phyloP scores from a whole-genome alignment of 129 eudicot genomes.

The Saposhnikovia divaricata region DNA sequence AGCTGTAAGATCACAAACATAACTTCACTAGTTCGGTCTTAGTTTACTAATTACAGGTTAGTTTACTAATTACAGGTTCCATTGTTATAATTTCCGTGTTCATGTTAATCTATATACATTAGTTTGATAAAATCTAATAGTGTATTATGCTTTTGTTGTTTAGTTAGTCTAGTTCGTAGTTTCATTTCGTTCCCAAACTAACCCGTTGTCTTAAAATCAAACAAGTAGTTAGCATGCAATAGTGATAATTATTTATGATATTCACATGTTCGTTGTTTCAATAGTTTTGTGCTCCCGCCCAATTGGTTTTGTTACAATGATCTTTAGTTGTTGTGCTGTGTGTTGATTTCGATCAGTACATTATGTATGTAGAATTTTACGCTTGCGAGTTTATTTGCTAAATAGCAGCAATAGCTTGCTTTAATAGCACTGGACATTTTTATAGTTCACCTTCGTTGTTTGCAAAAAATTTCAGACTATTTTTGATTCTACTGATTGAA shows the following conservation, averaged over 20 bases:
- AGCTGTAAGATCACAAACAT: conserved; percentile 1
- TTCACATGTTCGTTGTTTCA: not conserved
- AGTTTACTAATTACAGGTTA: not conserved
- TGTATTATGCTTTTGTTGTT: not conserved
- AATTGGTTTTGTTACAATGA: not conserved
- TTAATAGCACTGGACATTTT: not conserved
- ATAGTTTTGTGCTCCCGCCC: not conserved
- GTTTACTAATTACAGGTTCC: not conserved
- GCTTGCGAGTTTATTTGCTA: not conserved
- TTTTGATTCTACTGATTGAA: not conserved
- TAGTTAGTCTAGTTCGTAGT: not conserved
- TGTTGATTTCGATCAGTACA: not conserved
- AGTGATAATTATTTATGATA: not conserved
- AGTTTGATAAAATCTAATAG: not conserved
- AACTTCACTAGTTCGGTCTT: not conserved
- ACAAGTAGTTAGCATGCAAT: not conserved
- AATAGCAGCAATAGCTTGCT: not conserved
- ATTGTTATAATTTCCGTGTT: not conserved
- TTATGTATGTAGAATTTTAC: not conserved
- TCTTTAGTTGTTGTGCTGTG: not conserved
- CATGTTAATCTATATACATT: not conserved
- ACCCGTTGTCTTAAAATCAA: no score
- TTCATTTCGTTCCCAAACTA: not conserved
- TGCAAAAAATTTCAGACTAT: not conserved
- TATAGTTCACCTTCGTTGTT: not conserved